Evolutionary conservation across 192 early-diverging fungal genomes (phyloP), one percentile per base, ranked within the genome.

Genomic region (Hyaloraphidium curvatum): DNA sequence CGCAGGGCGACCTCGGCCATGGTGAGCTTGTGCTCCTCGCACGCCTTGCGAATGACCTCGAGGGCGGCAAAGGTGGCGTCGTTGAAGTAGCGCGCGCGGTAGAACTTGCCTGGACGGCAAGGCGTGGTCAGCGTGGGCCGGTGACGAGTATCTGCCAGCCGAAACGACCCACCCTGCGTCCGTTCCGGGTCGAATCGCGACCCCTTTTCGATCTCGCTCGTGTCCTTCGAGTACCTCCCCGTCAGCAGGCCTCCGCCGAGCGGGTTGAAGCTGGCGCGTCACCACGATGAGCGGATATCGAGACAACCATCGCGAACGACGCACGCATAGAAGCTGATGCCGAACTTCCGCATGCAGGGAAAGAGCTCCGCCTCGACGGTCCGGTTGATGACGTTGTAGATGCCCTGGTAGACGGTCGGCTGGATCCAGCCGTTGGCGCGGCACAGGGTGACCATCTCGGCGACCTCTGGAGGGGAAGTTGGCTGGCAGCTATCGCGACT

Each of bases 11-110:
- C 33, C 33, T 37, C 33, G 9, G 33, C 33, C 33, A 37, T 37
- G 19, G 25, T 30, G n/a, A 67, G 48, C 19, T 55, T 58, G 35
- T 68, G 67, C 2, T 52, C 54, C 27, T 57, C 60, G 11, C 51
- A 55, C 1, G 43, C 65, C 31, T 29, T 39, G 21, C 66, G 58
- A 35, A 79, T 61, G 17, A 57, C 19, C 27, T 72, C 70, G 4
- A 79, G 39, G 2, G 73, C 76, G 0, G 64, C 53, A 57, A 78
- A 77, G 43, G 72, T 73, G 19, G 66, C 61, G 35, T 67, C 31
- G 13, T 66, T 68, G 58, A 62, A 72, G 39, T 65, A 73, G n/a
- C 71, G 53, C 7, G 59, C 55, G 13, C 67, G 67, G 26, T 67
- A 67, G 2, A 59, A 63, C 31, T 39, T 3, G 25, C 4, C n/a